Conservation (phyloP, 495 filamentous ascomycete genomes). For the Penicillium salamii region DNA sequence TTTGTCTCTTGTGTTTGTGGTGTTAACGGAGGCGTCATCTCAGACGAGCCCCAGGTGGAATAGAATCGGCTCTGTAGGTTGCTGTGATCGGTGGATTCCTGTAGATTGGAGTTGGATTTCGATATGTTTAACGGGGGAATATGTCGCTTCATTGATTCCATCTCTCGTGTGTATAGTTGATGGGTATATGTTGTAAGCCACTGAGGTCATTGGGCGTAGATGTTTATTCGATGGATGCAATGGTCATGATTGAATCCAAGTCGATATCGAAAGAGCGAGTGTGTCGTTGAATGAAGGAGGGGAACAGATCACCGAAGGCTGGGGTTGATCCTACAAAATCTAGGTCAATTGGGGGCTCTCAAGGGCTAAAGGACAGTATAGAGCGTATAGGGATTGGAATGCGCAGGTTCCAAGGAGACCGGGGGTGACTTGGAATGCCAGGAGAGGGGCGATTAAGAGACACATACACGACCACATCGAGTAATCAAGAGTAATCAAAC, state of each 20-base stretch:
- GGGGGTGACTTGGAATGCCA: slow-evolving; percentile 31
- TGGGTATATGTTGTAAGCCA: slow-evolving; percentile 11
- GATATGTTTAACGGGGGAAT: slow-evolving; percentile 73
- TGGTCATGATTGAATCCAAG: slow-evolving; percentile 31
- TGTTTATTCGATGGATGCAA: slow-evolving; percentile 30
- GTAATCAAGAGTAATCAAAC: slow-evolving; percentile 15
- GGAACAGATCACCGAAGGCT: slow-evolving; percentile 22
- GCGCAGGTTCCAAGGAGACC: slow-evolving; percentile 23
- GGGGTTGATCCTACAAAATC: slow-evolving; percentile 26
- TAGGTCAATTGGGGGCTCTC: slow-evolving; percentile 23
- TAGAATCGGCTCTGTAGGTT: slow-evolving; percentile 28
- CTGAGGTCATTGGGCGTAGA: slow-evolving; percentile 33
- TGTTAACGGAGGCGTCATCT: slow-evolving; percentile 73
- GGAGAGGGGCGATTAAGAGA: slow-evolving; percentile 17
- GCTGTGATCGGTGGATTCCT: slow-evolving; percentile 28
- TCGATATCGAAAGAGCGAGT: slow-evolving; percentile 3
- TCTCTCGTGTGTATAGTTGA: slow-evolving; percentile 19
- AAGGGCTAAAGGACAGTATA: slow-evolving; percentile 10
- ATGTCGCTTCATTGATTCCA: slow-evolving; percentile 45
- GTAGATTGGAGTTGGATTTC: slow-evolving; percentile 55
- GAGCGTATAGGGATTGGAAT: slow-evolving; percentile 27
- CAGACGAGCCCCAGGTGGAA: slow-evolving; percentile 27
- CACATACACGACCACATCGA: slow-evolving; percentile 16
- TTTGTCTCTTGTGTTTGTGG: slow-evolving; percentile 59
- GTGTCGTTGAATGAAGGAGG: slow-evolving; percentile 13